These are phyloP conservation scores for Fusarium sp. DNA, from an alignment of 2,329 filamentous ascomycete species.

Conservation along the genomic window DNA sequence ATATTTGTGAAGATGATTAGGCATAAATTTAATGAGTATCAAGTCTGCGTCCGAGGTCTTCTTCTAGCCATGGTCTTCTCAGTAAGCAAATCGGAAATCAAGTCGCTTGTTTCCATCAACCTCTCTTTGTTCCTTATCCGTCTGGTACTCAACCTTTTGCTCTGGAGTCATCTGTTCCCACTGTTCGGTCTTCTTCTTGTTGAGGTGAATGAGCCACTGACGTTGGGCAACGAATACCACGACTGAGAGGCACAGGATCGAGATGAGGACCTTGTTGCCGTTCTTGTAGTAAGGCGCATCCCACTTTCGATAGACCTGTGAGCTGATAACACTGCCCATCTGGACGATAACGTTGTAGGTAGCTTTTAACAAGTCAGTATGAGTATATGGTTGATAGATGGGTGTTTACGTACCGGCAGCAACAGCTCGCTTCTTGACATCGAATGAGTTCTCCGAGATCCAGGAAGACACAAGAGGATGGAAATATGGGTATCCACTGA, in stretches of 20 bases:
- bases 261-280: constrained; percentile 72
- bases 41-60: not conserved
- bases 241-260: constrained; percentile 64
- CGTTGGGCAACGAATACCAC: constrained; percentile 66
- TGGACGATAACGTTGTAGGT: constrained; percentile 66
- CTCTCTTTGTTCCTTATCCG: constrained; percentile 60
- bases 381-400: no score
- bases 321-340: constrained; percentile 60
- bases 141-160: constrained; percentile 63
- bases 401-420: constrained; percentile 50
- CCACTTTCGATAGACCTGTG: constrained; percentile 65
- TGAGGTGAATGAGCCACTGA: constrained; percentile 60
- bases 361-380: constrained; percentile 39
- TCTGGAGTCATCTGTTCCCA: constrained; percentile 64
- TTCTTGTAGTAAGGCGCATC: constrained; percentile 71
- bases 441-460: constrained; percentile 65
- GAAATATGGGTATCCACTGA: constrained; percentile 71
- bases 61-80: not conserved
- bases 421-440: constrained; percentile 65
- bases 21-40: no score
- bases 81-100: constrained; percentile 67
- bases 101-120: constrained; percentile 65
- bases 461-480: constrained; percentile 69
- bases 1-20: no score
- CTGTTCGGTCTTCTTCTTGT: constrained; percentile 63